phyloP scores from a whole-genome alignment of 148 eudicot genomes.

The Rhododendron williamsianum region DNA sequence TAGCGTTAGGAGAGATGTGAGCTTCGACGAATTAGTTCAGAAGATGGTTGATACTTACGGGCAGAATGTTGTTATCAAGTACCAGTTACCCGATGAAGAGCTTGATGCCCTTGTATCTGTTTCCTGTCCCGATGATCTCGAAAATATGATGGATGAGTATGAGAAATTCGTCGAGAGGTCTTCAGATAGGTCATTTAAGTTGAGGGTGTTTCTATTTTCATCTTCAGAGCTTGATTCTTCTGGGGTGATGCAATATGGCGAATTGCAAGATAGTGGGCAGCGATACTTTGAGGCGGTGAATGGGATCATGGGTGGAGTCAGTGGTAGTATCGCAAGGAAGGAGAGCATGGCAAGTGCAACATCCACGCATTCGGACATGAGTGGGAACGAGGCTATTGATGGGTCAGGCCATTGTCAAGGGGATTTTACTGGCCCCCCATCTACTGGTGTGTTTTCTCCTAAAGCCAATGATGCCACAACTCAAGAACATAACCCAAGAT shows the following conservation, averaged over 20 bases:
- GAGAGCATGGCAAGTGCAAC: slow-evolving; percentile 69
- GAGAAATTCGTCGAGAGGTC: slow-evolving; percentile 65
- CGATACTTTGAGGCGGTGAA: slow-evolving; percentile 87
- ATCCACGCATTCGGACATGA: slow-evolving; percentile 83
- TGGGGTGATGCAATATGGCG: slow-evolving; percentile 42
- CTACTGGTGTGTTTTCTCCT: slow-evolving; percentile 41
- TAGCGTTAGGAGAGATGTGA: slow-evolving; percentile 59
- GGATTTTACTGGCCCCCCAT: slow-evolving; percentile 34
- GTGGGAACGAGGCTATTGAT: slow-evolving; percentile 61
- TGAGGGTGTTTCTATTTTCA: slow-evolving; percentile 77
- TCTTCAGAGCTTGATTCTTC: slow-evolving; percentile 57
- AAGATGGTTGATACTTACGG: slow-evolving; percentile 62
- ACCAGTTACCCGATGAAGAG: slow-evolving; percentile 92
- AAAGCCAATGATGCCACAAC: slow-evolving; percentile 30
- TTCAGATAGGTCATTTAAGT: slow-evolving; percentile 74
- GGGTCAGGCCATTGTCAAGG: slow-evolving; percentile 31
- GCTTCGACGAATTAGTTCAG: slow-evolving; percentile 56
- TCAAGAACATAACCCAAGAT: slow-evolving; percentile 37
- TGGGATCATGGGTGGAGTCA: slow-evolving; percentile 47
- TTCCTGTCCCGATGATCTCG: slow-evolving; percentile 81
- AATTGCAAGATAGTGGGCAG: slow-evolving; percentile 59
- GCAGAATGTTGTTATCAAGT: slow-evolving; percentile 61
- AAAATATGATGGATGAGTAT: slow-evolving; percentile 97
- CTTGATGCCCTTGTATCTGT: slow-evolving; percentile 92
- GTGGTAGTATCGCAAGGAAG: slow-evolving; percentile 48